Evolutionary conservation across 192 early-diverging fungal genomes (phyloP).

Genomic region (Backusella sp.): DNA sequence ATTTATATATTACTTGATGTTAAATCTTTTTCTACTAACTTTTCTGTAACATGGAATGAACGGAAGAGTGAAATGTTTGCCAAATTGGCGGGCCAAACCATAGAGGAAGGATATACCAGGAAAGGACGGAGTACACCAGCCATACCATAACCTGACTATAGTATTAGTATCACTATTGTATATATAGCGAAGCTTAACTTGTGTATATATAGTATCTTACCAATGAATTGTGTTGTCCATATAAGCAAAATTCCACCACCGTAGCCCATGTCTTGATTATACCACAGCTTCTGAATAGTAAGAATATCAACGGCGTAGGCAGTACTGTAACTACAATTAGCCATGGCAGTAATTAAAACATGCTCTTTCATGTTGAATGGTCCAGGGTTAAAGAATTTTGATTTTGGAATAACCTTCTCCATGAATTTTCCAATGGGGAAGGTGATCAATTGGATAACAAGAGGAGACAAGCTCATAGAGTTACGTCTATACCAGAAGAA

Average conservation of each 20-base stretch:
- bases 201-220: not conserved
- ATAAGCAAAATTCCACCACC: slow-evolving; percentile 51
- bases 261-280: slow-evolving; percentile 50
- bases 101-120: slow-evolving; percentile 79
- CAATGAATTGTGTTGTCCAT: slow-evolving; percentile 46
- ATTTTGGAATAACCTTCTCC: slow-evolving; percentile 42
- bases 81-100: slow-evolving; percentile 87
- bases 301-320: slow-evolving; percentile 60
- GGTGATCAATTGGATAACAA: slow-evolving; percentile 48
- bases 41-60: slow-evolving; percentile 56
- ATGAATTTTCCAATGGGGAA: slow-evolving; percentile 50
- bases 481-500: slow-evolving; percentile 51
- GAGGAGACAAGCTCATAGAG: slow-evolving; percentile 39
- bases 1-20: not conserved
- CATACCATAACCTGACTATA: slow-evolving; percentile 42
- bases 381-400: slow-evolving; percentile 56
- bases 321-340: slow-evolving; percentile 45
- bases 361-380: slow-evolving; percentile 69
- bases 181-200: too few relatives aligned
- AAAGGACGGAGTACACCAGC: slow-evolving; percentile 73
- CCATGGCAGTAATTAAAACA: slow-evolving; percentile 54
- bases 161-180: too few relatives aligned
- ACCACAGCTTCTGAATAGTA: slow-evolving; percentile 56
- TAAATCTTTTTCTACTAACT: not conserved
- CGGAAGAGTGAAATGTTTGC: slow-evolving; percentile 75